Evolutionary conservation across 176 grass and related monocot genomes (phyloP), one percentile per base, ranked within the genome.

Genomic region (Paspalum notatum): DNA sequence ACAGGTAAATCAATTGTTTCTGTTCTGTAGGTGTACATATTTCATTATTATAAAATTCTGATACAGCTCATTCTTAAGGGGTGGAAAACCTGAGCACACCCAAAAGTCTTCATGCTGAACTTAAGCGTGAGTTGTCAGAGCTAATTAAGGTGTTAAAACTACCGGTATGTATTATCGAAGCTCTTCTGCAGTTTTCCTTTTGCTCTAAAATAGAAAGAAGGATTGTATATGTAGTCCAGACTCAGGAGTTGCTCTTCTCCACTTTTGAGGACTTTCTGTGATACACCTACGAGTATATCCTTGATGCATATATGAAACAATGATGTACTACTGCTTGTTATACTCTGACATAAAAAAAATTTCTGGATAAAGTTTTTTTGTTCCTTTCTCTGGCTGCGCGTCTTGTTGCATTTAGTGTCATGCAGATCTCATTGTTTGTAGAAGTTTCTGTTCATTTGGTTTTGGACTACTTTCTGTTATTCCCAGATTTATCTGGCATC

Each of bases 91-190:
- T 87, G 71, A 85, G 58, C 71, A 77, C 80, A 41, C 95, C 87
- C 21, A 90, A 85, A 75, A 85, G 49, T 72, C 80, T 94, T 70
- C 92, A 94, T 66, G 45, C 71, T 43, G 74, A 89, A 83, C n/a
- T 98, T 78, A 86, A 92, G 67, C 75, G 71, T 39, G 74, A 92
- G 76, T 47, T 98, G 25, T 84, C 88, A 80, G 82, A 92, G 52
- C 38, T 98, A 76, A 87, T 82, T 71, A 64, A 66, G 50, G 87
- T 81, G 62, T 82, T 92, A 48, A 50, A 85, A 46, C 74, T 98
- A 60, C 92, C 90, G 53, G 95, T 98, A 92, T 77, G 84, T 9
- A 70, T 64, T 63, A 69, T 49, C 47, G 64, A 49, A 44, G 9
- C 42, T 56, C 12, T 84, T 37, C 9, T 72, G 41, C 39, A 15